Evolutionary conservation across 768 basidiomycete species (phyloP).

Genomic region (Psilocybe cubensis): DNA sequence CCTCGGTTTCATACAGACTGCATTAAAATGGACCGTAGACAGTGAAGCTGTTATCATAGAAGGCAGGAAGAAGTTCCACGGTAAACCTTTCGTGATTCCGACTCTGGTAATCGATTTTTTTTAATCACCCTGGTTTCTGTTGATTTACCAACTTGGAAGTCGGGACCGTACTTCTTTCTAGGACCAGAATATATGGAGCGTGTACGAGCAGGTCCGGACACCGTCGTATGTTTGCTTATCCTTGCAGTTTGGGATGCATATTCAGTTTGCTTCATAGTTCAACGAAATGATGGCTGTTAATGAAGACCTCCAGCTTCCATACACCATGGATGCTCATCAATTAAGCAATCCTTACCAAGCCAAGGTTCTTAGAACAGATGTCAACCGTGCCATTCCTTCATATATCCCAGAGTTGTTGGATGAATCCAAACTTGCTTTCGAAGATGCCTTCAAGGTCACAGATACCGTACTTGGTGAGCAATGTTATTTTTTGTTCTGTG

Average conservation of each 20-base stretch:
- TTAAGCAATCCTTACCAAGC: slow-evolving; percentile 38
- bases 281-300: slow-evolving; percentile 37
- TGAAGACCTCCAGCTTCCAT: slow-evolving; percentile 38
- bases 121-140: background rate
- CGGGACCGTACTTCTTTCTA: slow-evolving; percentile 37
- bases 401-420: slow-evolving; percentile 41
- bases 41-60: slow-evolving; percentile 31
- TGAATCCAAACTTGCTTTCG: slow-evolving; percentile 34
- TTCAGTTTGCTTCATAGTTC: slow-evolving; percentile 26
- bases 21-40: slow-evolving; percentile 35
- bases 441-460: slow-evolving; percentile 26
- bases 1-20: slow-evolving; percentile 37
- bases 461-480: slow-evolving; percentile 12
- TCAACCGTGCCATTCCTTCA: slow-evolving; percentile 38
- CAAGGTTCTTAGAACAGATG: slow-evolving; percentile 35
- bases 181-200: slow-evolving; percentile 33
- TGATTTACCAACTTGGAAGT: slow-evolving; percentile 17
- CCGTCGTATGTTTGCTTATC: slow-evolving; percentile 26
- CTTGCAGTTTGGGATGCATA: background rate
- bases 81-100: slow-evolving; percentile 37
- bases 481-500: background rate
- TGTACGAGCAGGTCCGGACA: slow-evolving; percentile 35
- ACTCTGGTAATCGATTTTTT: slow-evolving; percentile 28
- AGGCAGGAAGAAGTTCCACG: slow-evolving; percentile 30
- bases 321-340: slow-evolving; percentile 41